These are phyloP conservation scores for Phytophthora pistaciae DNA, from an alignment of 352 stramenopile species.

Conservation along the genomic window DNA sequence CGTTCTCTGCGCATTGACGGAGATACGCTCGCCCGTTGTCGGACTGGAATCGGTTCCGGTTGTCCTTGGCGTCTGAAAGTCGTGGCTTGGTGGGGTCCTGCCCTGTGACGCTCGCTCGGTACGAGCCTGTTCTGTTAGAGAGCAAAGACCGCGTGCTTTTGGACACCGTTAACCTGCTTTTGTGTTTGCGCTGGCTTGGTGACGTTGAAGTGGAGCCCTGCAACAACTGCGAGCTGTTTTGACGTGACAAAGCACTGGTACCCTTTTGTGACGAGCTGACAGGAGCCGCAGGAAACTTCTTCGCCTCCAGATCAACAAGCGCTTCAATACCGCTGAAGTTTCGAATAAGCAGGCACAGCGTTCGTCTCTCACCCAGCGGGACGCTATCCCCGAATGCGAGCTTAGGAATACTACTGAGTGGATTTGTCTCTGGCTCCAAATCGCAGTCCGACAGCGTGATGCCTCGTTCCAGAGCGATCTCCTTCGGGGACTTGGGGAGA, in stretches of 20 bases:
- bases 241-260: background rate
- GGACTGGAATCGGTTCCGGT: slow-evolving; percentile 64
- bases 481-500: slow-evolving; percentile 47
- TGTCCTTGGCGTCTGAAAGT: slow-evolving; percentile 56
- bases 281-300: slow-evolving; percentile 51
- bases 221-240: slow-evolving; percentile 1
- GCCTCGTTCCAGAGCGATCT: slow-evolving; percentile 49
- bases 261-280: slow-evolving; percentile 2
- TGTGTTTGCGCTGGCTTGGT: slow-evolving; percentile 21
- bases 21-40: slow-evolving; percentile 56
- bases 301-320: slow-evolving; percentile 63
- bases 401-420: slow-evolving; percentile 46
- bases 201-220: slow-evolving; percentile 10
- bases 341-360: slow-evolving; percentile 65
- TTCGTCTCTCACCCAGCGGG: slow-evolving; percentile 60
- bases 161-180: slow-evolving; percentile 1
- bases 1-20: slow-evolving; percentile 42
- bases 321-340: slow-evolving; percentile 85
- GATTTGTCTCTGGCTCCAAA: slow-evolving; percentile 54
- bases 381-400: slow-evolving; percentile 74
- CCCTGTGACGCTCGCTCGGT: background rate
- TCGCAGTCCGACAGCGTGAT: slow-evolving; percentile 55
- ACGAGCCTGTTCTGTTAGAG: slow-evolving; percentile 22
- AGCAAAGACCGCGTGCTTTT: slow-evolving; percentile 6
- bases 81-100: slow-evolving; percentile 34